Evolutionary conservation across 2,329 filamentous ascomycete species (phyloP), one percentile per base, ranked within the genome.

Genomic region (Mycosphaerella sp.): DNA sequence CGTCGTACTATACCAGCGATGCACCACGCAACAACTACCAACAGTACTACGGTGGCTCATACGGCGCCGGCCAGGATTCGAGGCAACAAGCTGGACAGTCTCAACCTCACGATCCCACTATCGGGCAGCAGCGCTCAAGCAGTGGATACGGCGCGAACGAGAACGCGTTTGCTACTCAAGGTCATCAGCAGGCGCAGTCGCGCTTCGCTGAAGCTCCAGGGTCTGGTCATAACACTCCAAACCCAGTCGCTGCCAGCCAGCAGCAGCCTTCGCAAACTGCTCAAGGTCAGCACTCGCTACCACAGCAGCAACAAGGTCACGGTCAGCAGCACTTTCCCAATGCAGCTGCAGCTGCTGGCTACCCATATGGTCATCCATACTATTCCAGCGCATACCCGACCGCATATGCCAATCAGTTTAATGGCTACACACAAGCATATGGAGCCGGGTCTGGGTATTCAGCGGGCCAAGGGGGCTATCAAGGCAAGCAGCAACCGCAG

Each of bases 191-290:
- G 32, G 59, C 58, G 78, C 89, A 90, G 68, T 87, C 82, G 67
- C 85, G 84, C 60, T 85, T 84, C 64, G 79, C 81, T 56, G 89
- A 95, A 49, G 79, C 80, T 55, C 87, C 89, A 64, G 89, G 85
- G 73, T 95, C 89, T 67, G 91, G 89, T 40, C 86, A 93, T 69
- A 91, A 86, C 63, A 96, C 90, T 2, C 90, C 91, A 32, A 93
- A 94, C 73, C 89, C 90, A 25, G 78, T 84, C 36, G 69, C 80
- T 53, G 77, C 77, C 53, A 74, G 71, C 46, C 77, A 79, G 53
- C 78, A 80, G 57, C 73, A 72, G 16, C 52, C 54, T 14, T 57
- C 58, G 6, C 50, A 54, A 44, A 75, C 78, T 55, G 77, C 77
- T 43, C 69, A 71, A 54, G 52, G 59, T 25, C 62, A 64, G 48